These are phyloP conservation scores for Gentiana dahurica DNA, from an alignment of 257 asterid species.

Conservation along the genomic window DNA sequence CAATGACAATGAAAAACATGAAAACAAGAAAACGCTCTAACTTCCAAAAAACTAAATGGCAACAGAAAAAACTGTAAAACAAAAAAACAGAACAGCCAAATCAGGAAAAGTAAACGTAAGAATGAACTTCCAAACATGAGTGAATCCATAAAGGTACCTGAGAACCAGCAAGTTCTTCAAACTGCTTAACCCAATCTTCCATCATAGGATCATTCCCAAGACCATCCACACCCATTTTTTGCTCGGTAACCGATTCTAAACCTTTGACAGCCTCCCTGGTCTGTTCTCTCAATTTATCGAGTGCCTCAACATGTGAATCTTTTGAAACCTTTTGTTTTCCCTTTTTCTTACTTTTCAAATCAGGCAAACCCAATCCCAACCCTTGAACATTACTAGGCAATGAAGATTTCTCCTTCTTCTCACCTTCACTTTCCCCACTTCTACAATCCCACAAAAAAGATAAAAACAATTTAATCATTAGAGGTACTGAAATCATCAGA, in stretches of 20 bases:
- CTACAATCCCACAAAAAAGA: conserved; percentile 21
- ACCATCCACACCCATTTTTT: conserved; percentile 34
- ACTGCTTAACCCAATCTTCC: conserved; percentile 97
- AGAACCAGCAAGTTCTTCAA: conserved; percentile 92
- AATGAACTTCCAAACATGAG: not conserved
- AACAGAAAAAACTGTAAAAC: not conserved
- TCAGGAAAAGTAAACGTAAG: not conserved
- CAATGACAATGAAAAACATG: too few species aligned
- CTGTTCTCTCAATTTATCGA: conserved; percentile 91
- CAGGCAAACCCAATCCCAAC: conserved; percentile 90
- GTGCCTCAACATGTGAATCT: conserved; percentile 84
- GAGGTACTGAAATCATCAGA: not conserved
- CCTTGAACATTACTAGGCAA: conserved; percentile 58
- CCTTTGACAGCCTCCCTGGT: conserved; percentile 92
- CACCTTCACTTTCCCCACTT: conserved; percentile 28
- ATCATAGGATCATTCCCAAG: conserved; percentile 70
- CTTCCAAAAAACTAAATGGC: not conserved
- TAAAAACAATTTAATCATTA: conserved; percentile 1
- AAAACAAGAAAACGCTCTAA: too few species aligned
- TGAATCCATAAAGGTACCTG: conserved; percentile 39
- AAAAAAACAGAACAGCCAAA: not conserved
- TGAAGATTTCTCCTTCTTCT: conserved; percentile 34
- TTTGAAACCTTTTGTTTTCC: conserved; percentile 67
- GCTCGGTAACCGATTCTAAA: conserved; percentile 60
- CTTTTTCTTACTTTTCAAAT: conserved; percentile 73